A percentile compares a stretch with the other conserved stretches of the same genome.
phyloP scores from a whole-genome alignment of 768 basidiomycete species.

The Mycena kentingensis region DNA sequence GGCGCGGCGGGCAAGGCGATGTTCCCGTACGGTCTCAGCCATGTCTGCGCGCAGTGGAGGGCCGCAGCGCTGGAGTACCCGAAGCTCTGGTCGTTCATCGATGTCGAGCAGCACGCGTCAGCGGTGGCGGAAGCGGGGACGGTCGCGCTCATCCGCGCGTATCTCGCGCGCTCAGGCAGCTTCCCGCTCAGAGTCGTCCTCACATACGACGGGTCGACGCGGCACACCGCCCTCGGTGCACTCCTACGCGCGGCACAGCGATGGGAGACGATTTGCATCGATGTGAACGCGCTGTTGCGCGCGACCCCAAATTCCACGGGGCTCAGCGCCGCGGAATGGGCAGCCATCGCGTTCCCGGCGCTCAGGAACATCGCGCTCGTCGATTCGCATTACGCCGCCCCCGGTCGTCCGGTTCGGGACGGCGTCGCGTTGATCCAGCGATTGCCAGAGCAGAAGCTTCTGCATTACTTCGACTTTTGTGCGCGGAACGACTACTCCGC shows the following conservation, averaged over 20 bases:
- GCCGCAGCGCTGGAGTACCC: background rate
- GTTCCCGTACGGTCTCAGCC: background rate
- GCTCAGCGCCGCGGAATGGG: background rate
- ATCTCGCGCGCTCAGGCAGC: background rate
- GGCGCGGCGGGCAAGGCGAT: background rate
- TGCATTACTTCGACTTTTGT: too few species aligned
- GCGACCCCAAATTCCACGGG: background rate
- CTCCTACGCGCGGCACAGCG: background rate
- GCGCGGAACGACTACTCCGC: background rate
- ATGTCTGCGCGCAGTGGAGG: background rate
- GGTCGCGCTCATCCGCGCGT: background rate
- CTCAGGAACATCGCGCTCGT: background rate
- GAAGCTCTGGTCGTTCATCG: background rate
- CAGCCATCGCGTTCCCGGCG: background rate
- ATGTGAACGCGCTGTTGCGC: background rate
- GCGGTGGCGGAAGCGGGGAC: background rate
- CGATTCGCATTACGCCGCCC: background rate
- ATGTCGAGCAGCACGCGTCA: background rate
- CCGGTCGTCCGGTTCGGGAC: background rate
- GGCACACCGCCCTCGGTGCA: background rate
- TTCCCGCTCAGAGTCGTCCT: background rate
- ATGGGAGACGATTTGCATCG: background rate
- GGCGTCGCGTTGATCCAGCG: background rate
- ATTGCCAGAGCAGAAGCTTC: too few species aligned
- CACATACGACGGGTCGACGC: background rate